Evolutionary conservation across 768 basidiomycete species (phyloP).

Genomic region (Mycena rebaudengoi): DNA sequence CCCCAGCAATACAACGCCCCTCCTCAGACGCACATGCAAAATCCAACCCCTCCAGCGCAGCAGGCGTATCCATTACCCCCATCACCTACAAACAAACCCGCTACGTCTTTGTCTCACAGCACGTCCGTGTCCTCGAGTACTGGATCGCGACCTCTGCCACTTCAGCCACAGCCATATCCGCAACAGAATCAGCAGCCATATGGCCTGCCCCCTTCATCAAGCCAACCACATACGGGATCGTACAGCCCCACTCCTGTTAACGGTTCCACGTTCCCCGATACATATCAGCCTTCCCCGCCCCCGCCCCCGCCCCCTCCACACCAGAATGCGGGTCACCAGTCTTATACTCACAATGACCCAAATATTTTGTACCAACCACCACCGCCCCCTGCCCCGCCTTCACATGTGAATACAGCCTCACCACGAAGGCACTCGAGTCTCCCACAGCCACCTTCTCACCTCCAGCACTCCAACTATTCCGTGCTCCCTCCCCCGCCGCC

Average conservation of each 20-base stretch:
- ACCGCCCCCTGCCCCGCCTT: conserved; percentile 42
- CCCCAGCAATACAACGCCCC: conserved; percentile 49
- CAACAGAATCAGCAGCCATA: conserved; percentile 40
- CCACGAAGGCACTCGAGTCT: conserved; percentile 57
- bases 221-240: conserved; percentile 32
- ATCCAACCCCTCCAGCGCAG: conserved; percentile 45
- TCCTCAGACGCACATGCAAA: conserved; percentile 35
- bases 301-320: conserved; percentile 42
- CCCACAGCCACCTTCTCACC: conserved; percentile 59
- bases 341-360: conserved; percentile 24
- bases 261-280: conserved; percentile 23
- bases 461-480: conserved; percentile 39
- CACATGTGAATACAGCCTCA: conserved; percentile 35
- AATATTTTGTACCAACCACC: conserved; percentile 27
- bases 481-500: conserved; percentile 40
- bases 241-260: conserved; percentile 34
- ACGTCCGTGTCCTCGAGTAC: conserved; percentile 36
- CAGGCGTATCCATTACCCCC: conserved; percentile 42
- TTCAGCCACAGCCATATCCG: conserved; percentile 52
- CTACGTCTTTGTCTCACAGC: conserved; percentile 42
- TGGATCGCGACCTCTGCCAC: conserved; percentile 54
- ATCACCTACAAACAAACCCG: conserved; percentile 45
- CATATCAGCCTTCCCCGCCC: conserved; percentile 44
- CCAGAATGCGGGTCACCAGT: conserved; percentile 31
- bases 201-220: conserved; percentile 37